These are phyloP conservation scores for Stephanodiscus minutulus DNA, from an alignment of 108 stramenopile genomes.

Conservation along the genomic window DNA sequence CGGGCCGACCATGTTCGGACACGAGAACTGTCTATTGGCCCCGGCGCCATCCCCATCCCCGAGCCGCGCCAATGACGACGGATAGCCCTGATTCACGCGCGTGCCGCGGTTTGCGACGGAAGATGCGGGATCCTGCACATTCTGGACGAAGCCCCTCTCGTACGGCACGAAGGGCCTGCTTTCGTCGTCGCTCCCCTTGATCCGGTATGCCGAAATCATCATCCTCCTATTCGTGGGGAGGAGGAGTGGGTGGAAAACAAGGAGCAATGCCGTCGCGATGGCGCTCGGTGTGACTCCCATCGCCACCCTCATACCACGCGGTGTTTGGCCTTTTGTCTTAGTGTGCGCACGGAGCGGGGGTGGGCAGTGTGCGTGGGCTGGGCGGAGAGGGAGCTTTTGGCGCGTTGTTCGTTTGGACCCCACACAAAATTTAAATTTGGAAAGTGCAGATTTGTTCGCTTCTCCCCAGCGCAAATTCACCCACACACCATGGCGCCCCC, in stretches of 20 bases:
- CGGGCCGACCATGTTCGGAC: conserved; percentile 81
- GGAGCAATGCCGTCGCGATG: background rate
- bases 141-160: conserved; percentile 47
- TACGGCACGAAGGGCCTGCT: conserved; percentile 48
- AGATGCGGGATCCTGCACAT: conserved; percentile 28
- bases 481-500: too few relatives aligned
- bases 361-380: too few relatives aligned
- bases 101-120: conserved; percentile 7
- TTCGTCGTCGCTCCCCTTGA: conserved; percentile 37
- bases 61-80: conserved; percentile 6
- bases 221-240: background rate
- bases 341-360: too few relatives aligned
- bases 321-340: too few relatives aligned
- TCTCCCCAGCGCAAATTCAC: too few relatives aligned
- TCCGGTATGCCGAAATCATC: conserved; percentile 31
- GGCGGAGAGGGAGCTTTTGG: too few relatives aligned
- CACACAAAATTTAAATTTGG: too few relatives aligned
- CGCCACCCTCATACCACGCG: too few relatives aligned
- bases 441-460: too few relatives aligned
- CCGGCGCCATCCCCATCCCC: conserved; percentile 23
- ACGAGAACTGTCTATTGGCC: conserved; percentile 39
- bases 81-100: conserved; percentile 38
- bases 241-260: background rate
- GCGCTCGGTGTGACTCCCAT: background rate
- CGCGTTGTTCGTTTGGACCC: too few relatives aligned